These are phyloP conservation scores for Pythium aquatile DNA, from an alignment of 352 stramenopile species.

Conservation along the genomic window DNA sequence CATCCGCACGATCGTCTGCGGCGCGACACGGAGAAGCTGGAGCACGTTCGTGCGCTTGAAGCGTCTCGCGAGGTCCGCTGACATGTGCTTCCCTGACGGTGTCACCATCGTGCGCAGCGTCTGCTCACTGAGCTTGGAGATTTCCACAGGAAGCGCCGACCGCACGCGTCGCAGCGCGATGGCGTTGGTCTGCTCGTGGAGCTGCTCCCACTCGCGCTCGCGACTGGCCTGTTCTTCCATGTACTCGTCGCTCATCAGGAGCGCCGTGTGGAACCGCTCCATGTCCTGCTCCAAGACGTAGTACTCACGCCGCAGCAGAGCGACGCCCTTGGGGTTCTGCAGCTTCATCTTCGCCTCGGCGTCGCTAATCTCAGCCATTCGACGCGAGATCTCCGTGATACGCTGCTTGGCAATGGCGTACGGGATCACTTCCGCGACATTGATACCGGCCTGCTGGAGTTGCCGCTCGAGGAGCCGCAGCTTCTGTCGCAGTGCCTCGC, in stretches of 20 bases:
- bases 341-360: constrained; percentile 51
- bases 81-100: constrained; percentile 62
- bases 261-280: constrained; percentile 88
- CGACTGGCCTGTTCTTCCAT: constrained; percentile 66
- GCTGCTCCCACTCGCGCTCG: constrained; percentile 76
- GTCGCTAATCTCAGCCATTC: constrained; percentile 83
- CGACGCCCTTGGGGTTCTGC: constrained; percentile 12
- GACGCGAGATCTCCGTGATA: constrained; percentile 71
- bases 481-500: constrained; percentile 55
- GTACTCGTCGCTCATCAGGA: constrained; percentile 91
- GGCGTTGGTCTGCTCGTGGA: constrained; percentile 48
- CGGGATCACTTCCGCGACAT: constrained; percentile 86
- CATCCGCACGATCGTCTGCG: constrained; percentile 75
- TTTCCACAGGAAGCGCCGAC: constrained; percentile 78
- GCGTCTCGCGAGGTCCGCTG: constrained; percentile 64
- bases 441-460: constrained; percentile 71
- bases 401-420: constrained; percentile 82
- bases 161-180: constrained; percentile 56
- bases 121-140: constrained; percentile 75
- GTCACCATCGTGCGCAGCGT: constrained; percentile 51
- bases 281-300: constrained; percentile 89
- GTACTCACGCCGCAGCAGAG: constrained; percentile 68
- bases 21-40: constrained; percentile 71
- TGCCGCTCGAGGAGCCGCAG: constrained; percentile 73
- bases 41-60: constrained; percentile 91